Conservation (phyloP, 148 eudicot genomes). For the Silene latifolia region DNA sequence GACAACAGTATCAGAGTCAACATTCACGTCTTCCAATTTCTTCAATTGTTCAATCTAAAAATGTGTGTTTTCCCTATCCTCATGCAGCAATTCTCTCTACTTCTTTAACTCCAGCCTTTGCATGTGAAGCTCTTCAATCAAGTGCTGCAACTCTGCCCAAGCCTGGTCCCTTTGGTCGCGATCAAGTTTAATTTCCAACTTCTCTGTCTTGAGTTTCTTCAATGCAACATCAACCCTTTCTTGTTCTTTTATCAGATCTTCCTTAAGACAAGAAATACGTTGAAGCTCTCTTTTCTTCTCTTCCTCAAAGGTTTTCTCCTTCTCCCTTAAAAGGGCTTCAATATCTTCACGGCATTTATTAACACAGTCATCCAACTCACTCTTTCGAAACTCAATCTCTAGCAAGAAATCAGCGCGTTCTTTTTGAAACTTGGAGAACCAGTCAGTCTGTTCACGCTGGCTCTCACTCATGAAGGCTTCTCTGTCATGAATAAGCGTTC, state of each 20-base stretch:
- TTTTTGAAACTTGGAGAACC: constrained; percentile 79
- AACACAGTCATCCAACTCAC: constrained; percentile 69
- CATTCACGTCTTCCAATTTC: constrained; percentile 64
- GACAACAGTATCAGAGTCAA: constrained; percentile 36
- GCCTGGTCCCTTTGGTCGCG: constrained; percentile 78
- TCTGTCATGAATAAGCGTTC: constrained; percentile 65
- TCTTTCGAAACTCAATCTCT: constrained; percentile 72
- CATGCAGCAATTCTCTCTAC: constrained; percentile 78
- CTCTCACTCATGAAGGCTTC: constrained; percentile 66
- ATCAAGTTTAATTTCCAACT: constrained; percentile 70
- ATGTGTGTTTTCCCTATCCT: constrained; percentile 63
- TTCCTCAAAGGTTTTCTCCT: constrained; percentile 68
- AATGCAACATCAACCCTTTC: constrained; percentile 57
- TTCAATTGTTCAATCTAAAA: constrained; percentile 64
- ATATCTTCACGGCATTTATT: constrained; percentile 83
- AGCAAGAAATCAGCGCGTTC: constrained; percentile 70
- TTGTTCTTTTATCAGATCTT: constrained; percentile 55
- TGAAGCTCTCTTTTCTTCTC: constrained; percentile 70
- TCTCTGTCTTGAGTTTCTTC: constrained; percentile 70
- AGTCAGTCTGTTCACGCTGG: constrained; percentile 69
- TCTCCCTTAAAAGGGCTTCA: constrained; percentile 67
- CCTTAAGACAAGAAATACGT: constrained; percentile 51
- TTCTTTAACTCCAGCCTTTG: constrained; percentile 84
- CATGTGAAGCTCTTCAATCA: constrained; percentile 74
- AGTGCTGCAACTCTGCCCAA: constrained; percentile 72